Evolutionary conservation across 2,329 filamentous ascomycete species (phyloP).

Genomic region (Diaporthe amygdali): DNA sequence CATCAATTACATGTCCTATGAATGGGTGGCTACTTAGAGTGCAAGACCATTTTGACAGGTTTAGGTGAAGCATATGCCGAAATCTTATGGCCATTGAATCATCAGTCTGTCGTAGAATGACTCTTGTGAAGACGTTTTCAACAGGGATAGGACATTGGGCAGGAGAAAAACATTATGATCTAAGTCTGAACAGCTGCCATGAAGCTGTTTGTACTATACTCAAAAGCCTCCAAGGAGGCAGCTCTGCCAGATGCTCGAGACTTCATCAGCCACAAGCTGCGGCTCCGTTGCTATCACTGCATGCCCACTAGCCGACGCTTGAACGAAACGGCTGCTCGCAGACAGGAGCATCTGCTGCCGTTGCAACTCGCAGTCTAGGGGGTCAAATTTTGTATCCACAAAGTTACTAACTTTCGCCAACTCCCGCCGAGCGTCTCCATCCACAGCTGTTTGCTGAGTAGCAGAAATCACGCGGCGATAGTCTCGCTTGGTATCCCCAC

Average conservation of each 20-base stretch:
- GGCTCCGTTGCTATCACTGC: not conserved
- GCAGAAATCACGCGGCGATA: not conserved
- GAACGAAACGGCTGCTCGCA: not conserved
- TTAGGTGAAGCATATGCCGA: too few relatives aligned
- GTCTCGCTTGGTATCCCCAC: not conserved
- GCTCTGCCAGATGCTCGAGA: not conserved
- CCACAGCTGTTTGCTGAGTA: not conserved
- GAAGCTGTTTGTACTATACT: not conserved
- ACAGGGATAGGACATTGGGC: too few relatives aligned
- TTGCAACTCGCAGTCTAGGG: not conserved
- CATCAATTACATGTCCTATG: too few relatives aligned
- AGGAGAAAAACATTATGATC: too few relatives aligned
- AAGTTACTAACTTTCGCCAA: not conserved
- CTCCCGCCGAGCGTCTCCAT: not conserved
- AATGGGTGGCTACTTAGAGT: too few relatives aligned
- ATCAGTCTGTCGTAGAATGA: too few relatives aligned
- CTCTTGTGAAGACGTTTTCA: too few relatives aligned
- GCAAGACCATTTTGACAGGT: too few relatives aligned
- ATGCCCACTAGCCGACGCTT: not conserved
- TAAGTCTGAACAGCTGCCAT: too few relatives aligned
- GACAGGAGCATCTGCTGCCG: slow-evolving; percentile 2
- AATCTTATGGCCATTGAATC: too few relatives aligned
- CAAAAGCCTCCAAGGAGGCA: not conserved
- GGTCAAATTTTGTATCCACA: not conserved
- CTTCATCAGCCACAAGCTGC: not conserved